phyloP scores from a whole-genome alignment of 257 asterid genomes.

The Buddleja alternifolia region DNA sequence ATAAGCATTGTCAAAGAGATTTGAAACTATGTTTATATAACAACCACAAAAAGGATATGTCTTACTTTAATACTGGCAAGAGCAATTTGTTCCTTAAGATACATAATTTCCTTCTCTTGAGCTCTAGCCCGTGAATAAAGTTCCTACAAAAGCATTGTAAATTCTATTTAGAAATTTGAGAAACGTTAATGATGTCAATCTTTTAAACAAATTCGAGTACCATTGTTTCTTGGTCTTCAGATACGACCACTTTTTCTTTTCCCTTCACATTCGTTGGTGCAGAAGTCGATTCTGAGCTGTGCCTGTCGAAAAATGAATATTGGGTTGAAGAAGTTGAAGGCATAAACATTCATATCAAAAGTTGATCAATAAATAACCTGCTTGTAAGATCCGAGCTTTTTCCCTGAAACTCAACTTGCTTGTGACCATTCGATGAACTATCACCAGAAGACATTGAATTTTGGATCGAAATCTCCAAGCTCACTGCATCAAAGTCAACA shows the following conservation, averaged over 20 bases:
- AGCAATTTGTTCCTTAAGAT: slow-evolving; percentile 80
- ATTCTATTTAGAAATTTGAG: slow-evolving; percentile 27
- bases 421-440: slow-evolving; percentile 50
- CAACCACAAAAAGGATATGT: slow-evolving; percentile 14
- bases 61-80: slow-evolving; percentile 82
- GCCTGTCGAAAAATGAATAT: slow-evolving; percentile 46
- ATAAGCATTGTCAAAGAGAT: slow-evolving; percentile 17
- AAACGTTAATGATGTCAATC: slow-evolving; percentile 19
- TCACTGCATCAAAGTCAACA: slow-evolving; percentile 35
- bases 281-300: slow-evolving; percentile 51
- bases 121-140: slow-evolving; percentile 65
- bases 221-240: slow-evolving; percentile 71
- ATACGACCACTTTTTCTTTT: slow-evolving; percentile 42
- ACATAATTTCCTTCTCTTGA: slow-evolving; percentile 68
- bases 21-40: neutral
- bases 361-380: slow-evolving; percentile 47
- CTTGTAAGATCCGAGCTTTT: slow-evolving; percentile 47
- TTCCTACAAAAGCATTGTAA: slow-evolving; percentile 53
- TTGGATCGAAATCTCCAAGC: slow-evolving; percentile 25
- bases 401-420: slow-evolving; percentile 38
- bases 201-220: slow-evolving; percentile 43
- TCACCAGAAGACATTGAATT: slow-evolving; percentile 44
- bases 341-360: slow-evolving; percentile 15
- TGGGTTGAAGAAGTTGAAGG: slow-evolving; percentile 25
- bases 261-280: slow-evolving; percentile 51